A percentile compares a stretch with the other conserved stretches of the same genome.
phyloP scores from a whole-genome alignment of 2,329 filamentous ascomycete genomes.

The Calonectria montana region DNA sequence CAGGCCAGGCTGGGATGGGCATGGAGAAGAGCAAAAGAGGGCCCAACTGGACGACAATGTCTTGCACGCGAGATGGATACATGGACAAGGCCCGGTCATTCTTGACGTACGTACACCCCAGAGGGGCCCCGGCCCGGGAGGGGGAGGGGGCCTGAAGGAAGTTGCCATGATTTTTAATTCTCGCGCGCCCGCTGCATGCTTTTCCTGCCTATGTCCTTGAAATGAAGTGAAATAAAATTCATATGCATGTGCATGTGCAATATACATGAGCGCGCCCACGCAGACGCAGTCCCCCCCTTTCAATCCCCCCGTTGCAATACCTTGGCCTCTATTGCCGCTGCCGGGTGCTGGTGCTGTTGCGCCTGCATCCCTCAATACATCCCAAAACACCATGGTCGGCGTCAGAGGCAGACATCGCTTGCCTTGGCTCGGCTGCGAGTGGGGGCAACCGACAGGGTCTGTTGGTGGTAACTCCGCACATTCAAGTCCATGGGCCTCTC shows the following conservation, averaged over 20 bases:
- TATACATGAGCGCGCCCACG: neutral
- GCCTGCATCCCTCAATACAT: neutral
- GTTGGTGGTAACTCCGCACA: neutral
- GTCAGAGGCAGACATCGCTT: neutral
- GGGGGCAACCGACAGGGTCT: neutral
- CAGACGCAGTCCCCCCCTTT: neutral
- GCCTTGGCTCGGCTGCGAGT: neutral
- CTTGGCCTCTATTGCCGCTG: neutral
- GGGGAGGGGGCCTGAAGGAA: neutral
- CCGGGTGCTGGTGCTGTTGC: neutral
- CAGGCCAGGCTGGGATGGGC: neutral
- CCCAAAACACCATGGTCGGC: neutral
- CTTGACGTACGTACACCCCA: constrained; percentile 13
- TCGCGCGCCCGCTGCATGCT: neutral
- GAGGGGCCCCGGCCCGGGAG: neutral
- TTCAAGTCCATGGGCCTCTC: constrained; percentile 1
- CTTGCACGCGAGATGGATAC: constrained; percentile 1
- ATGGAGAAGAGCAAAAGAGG: constrained; percentile 17
- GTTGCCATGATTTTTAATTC: constrained; percentile 7
- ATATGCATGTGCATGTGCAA: neutral
- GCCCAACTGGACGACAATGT: neutral
- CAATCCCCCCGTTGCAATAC: neutral
- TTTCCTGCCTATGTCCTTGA: neutral
- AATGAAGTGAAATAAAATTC: neutral
- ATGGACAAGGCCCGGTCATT: constrained; percentile 2